Percentiles rank a stretch among this genome's conserved stretches.
These are phyloP conservation scores for Zangia roseola DNA, from an alignment of 768 basidiomycete genomes.

Conservation along the genomic window DNA sequence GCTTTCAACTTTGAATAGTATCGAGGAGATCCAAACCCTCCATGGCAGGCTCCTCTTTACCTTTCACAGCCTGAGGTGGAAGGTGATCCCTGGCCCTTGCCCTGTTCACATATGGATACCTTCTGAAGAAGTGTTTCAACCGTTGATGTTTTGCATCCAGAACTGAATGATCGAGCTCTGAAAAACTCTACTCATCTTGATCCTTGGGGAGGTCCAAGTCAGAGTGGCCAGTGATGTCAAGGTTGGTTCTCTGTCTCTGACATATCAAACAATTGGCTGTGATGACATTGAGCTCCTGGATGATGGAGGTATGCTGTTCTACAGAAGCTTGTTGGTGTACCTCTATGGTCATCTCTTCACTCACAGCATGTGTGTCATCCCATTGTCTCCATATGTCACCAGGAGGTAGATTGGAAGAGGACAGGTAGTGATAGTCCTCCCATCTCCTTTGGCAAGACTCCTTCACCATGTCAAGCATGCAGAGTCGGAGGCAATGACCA, in stretches of 20 bases:
- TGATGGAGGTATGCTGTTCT: constrained; percentile 1
- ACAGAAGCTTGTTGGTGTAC: not conserved
- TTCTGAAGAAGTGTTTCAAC: too few species aligned
- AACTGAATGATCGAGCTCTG: too few species aligned
- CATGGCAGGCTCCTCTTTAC: too few species aligned
- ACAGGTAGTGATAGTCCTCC: constrained; percentile 2
- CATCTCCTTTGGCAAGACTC: constrained; percentile 2
- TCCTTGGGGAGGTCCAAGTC: too few species aligned
- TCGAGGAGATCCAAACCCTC: not conserved
- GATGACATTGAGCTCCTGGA: not conserved
- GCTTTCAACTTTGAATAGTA: not conserved
- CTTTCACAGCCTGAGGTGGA: not conserved
- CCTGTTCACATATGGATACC: too few species aligned
- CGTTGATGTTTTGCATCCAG: too few species aligned
- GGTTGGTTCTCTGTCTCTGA: too few species aligned
- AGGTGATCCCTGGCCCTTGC: not conserved
- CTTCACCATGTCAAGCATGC: too few species aligned
- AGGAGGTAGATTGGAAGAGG: not conserved
- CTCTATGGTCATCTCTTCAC: not conserved
- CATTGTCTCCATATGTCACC: not conserved
- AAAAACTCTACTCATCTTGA: too few species aligned
- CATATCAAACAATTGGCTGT: not conserved
- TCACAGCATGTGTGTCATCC: not conserved
- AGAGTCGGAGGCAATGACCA: too few species aligned
- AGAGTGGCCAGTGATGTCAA: too few species aligned